Evolutionary conservation across 257 asterid species (phyloP).

Genomic region (Solanum paucissectum): DNA sequence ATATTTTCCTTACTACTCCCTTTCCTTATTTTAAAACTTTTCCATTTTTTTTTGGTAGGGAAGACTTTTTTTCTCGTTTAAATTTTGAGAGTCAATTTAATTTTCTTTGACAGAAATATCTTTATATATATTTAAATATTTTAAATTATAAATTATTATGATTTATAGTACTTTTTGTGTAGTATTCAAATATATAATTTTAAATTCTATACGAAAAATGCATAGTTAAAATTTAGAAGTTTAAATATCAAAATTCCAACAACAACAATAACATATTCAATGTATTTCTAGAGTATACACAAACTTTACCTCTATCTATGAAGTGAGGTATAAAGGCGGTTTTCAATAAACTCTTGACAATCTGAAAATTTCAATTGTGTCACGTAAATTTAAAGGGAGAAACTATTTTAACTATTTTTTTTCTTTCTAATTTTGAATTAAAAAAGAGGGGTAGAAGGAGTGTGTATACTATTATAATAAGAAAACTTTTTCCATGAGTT

Average conservation of each 20-base stretch:
- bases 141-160: background rate
- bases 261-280: too few relatives aligned
- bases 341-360: background rate
- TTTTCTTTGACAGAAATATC: background rate
- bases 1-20: background rate
- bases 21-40: background rate
- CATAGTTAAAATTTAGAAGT: background rate
- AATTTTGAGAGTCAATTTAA: background rate
- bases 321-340: too few relatives aligned
- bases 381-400: background rate
- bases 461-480: background rate
- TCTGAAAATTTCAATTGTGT: background rate
- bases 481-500: constrained; percentile 30
- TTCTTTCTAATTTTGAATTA: background rate
- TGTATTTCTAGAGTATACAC: too few relatives aligned
- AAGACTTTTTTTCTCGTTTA: background rate
- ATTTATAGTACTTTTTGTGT: background rate
- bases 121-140: background rate
- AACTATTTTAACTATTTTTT: background rate
- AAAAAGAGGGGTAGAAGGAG: background rate
- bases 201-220: background rate
- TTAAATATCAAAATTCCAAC: too few relatives aligned
- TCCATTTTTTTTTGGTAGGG: background rate
- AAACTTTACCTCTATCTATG: background rate
- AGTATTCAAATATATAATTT: too few relatives aligned